These are phyloP conservation scores for Emergomyces pasteurianus DNA, from an alignment of 2,329 filamentous ascomycete genomes.

Conservation along the genomic window DNA sequence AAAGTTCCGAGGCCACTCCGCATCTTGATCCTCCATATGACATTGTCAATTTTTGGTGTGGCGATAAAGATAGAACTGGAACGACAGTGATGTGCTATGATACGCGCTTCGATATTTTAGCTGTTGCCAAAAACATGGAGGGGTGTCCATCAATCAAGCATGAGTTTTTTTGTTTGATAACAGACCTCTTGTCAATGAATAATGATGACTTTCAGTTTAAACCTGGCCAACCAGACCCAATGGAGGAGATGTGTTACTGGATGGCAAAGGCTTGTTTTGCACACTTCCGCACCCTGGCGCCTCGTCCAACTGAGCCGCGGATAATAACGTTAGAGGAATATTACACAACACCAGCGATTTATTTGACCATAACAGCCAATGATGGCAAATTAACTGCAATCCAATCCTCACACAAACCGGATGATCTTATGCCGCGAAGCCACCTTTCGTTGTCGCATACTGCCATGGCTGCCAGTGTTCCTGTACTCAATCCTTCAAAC, in stretches of 20 bases:
- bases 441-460: background rate
- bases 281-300: slow-evolving; percentile 3
- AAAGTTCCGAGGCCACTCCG: background rate
- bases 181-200: slow-evolving; percentile 5
- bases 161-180: slow-evolving; percentile 2
- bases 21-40: slow-evolving; percentile 2
- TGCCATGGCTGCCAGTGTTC: background rate
- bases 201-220: slow-evolving; percentile 5
- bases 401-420: slow-evolving; percentile 1
- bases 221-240: slow-evolving; percentile 4
- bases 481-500: slow-evolving; percentile 1
- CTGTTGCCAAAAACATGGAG: slow-evolving; percentile 4
- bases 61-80: slow-evolving; percentile 4
- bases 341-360: slow-evolving; percentile 4
- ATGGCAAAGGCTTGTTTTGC: slow-evolving; percentile 7
- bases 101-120: slow-evolving; percentile 6
- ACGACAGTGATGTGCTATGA: slow-evolving; percentile 5
- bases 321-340: slow-evolving; percentile 7
- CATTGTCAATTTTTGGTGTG: slow-evolving; percentile 5
- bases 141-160: slow-evolving; percentile 2
- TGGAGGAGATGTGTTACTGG: slow-evolving; percentile 7
- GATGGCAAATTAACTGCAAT: slow-evolving; percentile 4
- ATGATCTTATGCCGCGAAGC: slow-evolving; percentile 4
- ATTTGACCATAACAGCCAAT: slow-evolving; percentile 2
- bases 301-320: slow-evolving; percentile 5